phyloP scores from a whole-genome alignment of 1,139 yeast species.

The Protomyces gravidus region DNA sequence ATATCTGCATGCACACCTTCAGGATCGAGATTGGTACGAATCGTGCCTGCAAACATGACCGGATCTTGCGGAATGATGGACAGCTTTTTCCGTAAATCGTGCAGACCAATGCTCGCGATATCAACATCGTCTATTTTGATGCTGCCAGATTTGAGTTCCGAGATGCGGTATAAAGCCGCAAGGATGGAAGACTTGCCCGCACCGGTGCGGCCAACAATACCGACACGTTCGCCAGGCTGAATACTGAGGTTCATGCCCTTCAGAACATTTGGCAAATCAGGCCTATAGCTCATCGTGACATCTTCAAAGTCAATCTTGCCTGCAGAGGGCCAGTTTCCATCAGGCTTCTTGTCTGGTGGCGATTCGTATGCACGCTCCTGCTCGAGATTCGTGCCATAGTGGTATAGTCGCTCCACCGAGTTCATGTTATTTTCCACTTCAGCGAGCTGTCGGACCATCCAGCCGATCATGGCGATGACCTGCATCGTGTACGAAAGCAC shows the following conservation, averaged over 20 bases:
- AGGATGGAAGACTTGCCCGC: constrained; percentile 72
- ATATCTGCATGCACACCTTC: constrained; percentile 52
- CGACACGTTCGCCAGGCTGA: constrained; percentile 57
- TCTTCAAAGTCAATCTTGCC: constrained; percentile 58
- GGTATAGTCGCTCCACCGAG: constrained; percentile 73
- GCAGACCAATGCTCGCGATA: constrained; percentile 53
- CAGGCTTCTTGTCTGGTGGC: constrained; percentile 53
- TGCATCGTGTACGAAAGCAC: constrained; percentile 51
- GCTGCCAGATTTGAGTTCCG: constrained; percentile 53
- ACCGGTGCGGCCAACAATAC: constrained; percentile 76
- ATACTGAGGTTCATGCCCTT: constrained; percentile 50
- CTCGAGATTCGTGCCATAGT: constrained; percentile 66
- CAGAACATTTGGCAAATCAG: constrained; percentile 68
- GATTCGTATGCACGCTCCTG: constrained; percentile 55
- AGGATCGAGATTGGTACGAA: constrained; percentile 65
- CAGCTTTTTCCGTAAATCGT: constrained; percentile 55
- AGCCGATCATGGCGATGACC: constrained; percentile 34
- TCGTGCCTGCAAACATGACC: constrained; percentile 62
- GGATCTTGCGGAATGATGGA: constrained; percentile 81
- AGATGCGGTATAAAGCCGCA: constrained; percentile 59
- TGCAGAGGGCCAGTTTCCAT: constrained; percentile 56
- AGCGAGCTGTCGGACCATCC: constrained; percentile 50
- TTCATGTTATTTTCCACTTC: constrained; percentile 78
- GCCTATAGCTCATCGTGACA: constrained; percentile 66
- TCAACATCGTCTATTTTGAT: constrained; percentile 60